Evolutionary conservation across 176 grass and related monocot species (phyloP), one percentile per base, ranked within the genome.

Genomic region (Alloteropsis semialata): DNA sequence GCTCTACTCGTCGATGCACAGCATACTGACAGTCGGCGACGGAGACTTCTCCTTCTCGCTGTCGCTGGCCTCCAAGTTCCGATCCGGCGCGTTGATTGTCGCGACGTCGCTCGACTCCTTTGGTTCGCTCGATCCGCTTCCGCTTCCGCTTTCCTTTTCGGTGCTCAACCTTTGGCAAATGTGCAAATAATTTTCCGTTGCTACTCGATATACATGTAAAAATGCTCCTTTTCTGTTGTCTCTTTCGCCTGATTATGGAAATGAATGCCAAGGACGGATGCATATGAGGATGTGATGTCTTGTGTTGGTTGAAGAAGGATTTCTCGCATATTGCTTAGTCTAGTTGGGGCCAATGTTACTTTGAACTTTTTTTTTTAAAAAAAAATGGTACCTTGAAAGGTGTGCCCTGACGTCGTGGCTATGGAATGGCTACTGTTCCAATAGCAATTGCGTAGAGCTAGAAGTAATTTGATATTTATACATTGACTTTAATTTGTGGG

Each of bases 21-120:
- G 76, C 33, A 92, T 92, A 54, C 73, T 89, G 13, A 6, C 78
- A 21, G 83, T 92, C n/a, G 86, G 86, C 0, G 90, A 92, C 49
- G 90, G 90, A 9, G 83, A 89, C 49, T 80, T 92, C 24, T 92
- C 90, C 49, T 89, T 92, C 83, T 86, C 86, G 18, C 86, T 83
- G 67, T 29, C 82, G 19, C 86, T 92, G 37, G 86, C 90, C 74
- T 63, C 25, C 28, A 66, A 59, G 17, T 92, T 92, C 30, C 78
- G 83, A 82, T 92, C 90, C 60, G 86, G 82, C 21, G 49, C 79
- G 8, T 74, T 86, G 10, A 48, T 92, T 57, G 86, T 88, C 28
- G 90, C 90, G 6, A 92, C 90, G 3, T 92, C 90, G n/a, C n/a
- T 80, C 14, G 90, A 92, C 74, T 54, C 86, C 8, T 66, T 78